Conservation (phyloP, 805 yeast species). For the Yarrowia sp. region DNA sequence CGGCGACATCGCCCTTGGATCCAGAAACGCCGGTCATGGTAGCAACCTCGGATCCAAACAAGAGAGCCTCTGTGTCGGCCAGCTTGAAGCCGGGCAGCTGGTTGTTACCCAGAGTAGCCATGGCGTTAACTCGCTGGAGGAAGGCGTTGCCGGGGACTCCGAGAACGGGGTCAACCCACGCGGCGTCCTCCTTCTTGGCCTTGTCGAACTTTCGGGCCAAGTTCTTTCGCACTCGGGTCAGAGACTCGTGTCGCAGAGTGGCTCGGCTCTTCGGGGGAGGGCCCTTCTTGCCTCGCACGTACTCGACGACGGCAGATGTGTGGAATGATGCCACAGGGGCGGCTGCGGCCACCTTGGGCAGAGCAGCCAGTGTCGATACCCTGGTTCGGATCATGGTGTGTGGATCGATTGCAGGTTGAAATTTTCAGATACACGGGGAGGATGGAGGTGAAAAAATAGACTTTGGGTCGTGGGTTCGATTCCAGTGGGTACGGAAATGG, state of each 20-base stretch:
- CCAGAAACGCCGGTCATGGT: slow-evolving; percentile 42
- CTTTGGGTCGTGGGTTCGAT: background rate
- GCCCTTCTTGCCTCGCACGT: background rate
- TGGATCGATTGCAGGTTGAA: background rate
- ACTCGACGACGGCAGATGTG: slow-evolving; percentile 20
- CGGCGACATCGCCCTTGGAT: slow-evolving; percentile 34
- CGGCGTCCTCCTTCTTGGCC: slow-evolving; percentile 31
- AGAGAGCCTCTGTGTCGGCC: slow-evolving; percentile 67
- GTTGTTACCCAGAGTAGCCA: slow-evolving; percentile 62
- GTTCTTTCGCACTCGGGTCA: slow-evolving; percentile 35
- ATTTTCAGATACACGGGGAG: background rate
- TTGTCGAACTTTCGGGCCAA: slow-evolving; percentile 34
- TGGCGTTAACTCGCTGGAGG: slow-evolving; percentile 62
- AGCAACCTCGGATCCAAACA: slow-evolving; percentile 75
- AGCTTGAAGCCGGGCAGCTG: slow-evolving; percentile 59
- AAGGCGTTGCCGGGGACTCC: slow-evolving; percentile 70
- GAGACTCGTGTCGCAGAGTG: background rate
- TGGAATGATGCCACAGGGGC: slow-evolving; percentile 11
- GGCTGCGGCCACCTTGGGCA: slow-evolving; percentile 12
- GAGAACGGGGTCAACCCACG: slow-evolving; percentile 74
- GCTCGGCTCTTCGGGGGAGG: slow-evolving; percentile 22
- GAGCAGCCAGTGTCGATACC: slow-evolving; percentile 7
- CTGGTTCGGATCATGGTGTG: slow-evolving; percentile 18
- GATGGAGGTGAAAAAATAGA: background rate
- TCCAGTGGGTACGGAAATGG: background rate